Evolutionary conservation across 2,329 filamentous ascomycete genomes (phyloP), one percentile per base, ranked within the genome.

Genomic region (Beauveria pseudobassiana): DNA sequence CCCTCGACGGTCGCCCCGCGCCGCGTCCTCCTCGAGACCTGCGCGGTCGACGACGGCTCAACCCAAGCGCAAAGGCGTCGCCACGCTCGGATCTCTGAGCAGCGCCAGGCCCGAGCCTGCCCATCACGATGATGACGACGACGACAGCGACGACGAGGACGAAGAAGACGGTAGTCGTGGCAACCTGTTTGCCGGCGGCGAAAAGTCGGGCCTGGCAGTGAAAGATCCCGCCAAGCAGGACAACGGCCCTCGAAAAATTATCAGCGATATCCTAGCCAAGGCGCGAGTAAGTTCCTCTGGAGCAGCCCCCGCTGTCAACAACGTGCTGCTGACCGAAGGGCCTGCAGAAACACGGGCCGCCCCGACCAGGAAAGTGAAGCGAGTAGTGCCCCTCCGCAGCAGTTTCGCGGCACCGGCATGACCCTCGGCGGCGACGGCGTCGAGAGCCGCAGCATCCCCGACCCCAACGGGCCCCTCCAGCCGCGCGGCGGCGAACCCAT

Each of bases 151-250:
- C 26, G 78, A 81, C 1, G 77, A 81, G 3, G 77, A 82, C 1
- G 80, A 87, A 1, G 83, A 87, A 30, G 78, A 83, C 42, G 81
- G 85, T 65, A 79, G 80, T 28, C 79, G 80, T 7, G 78, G 86
- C 64, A 89, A 95, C 69, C 77, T 93, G 65, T 95, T 93, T 73
- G 88, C 91, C 22, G 91, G 91, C 57, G 91, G 91, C 40, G 91
- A 93, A 76, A 95, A 95, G 80, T 93, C 90, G 34, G 87, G 84
- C 0, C 73, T 89, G 51, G 87, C 86, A 24, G 83, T 89, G 26
- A 85, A 88, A 69, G 86, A 88, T 67, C 86, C 86, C 12, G 14
- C 34, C 1, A 70, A 79, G 56, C 73, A 74, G 49, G 75, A 80
- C 12, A 73, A 73, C 2, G 81, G 82, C 46, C 76, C 82, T 0